Evolutionary conservation across 164 flowering plant genomes (phyloP).

Genomic region (Piper betle): DNA sequence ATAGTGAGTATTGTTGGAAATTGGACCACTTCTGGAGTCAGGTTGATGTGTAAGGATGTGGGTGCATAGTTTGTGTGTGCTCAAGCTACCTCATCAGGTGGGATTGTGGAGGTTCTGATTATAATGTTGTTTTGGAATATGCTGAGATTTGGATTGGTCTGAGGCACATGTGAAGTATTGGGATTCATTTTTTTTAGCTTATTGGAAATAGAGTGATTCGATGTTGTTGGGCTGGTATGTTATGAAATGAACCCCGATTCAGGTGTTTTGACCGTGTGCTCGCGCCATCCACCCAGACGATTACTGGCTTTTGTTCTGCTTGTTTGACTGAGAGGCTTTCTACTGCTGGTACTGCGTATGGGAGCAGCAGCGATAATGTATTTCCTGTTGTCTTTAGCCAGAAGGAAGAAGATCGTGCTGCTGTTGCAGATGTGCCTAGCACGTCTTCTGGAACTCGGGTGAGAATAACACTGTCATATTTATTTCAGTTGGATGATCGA

Average conservation of each 20-base stretch:
- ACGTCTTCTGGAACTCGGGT: constrained; percentile 2
- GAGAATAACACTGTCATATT: constrained; percentile 8
- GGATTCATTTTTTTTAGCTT: neutral
- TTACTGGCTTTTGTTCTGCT: constrained; percentile 11
- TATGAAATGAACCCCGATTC: constrained; percentile 8
- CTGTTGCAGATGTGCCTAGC: neutral
- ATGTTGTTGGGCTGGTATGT: neutral
- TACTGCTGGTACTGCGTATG: constrained; percentile 1
- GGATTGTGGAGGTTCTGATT: too few species aligned
- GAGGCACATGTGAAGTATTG: neutral
- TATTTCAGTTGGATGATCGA: constrained; percentile 11
- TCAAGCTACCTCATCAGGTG: too few species aligned
- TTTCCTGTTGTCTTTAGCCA: neutral
- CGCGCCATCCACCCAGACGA: constrained; percentile 6
- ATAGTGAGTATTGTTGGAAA: too few species aligned
- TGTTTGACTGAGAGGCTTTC: constrained; percentile 11
- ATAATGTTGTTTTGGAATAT: too few species aligned
- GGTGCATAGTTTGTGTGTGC: too few species aligned
- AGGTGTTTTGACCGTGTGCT: constrained; percentile 4
- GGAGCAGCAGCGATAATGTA: constrained; percentile 3
- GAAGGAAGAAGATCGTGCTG: neutral
- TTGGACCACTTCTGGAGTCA: too few species aligned
- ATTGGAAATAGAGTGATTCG: neutral
- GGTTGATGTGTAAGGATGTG: too few species aligned
- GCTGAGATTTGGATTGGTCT: too few species aligned